Evolutionary conservation across 1,139 yeast species (phyloP).

Genomic region (Magnusiomyces fungicola): DNA sequence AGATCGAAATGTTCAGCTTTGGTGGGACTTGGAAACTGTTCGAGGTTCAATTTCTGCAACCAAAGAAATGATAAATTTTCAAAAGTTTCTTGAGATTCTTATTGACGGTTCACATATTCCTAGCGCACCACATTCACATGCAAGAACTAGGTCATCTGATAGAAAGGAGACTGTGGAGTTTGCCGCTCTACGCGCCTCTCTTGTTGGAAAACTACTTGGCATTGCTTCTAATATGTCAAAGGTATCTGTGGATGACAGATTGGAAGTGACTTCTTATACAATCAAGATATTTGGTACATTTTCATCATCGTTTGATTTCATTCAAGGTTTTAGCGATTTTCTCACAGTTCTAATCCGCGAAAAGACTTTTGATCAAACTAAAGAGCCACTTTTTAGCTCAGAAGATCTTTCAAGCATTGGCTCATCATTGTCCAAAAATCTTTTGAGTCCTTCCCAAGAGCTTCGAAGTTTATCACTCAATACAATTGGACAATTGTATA

Average conservation of each 20-base stretch:
- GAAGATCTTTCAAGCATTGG: slow-evolving; percentile 1
- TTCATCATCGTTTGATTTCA: slow-evolving; percentile 13
- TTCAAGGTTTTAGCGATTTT: slow-evolving; percentile 15
- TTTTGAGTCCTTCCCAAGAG: slow-evolving; percentile 41
- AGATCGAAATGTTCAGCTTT: slow-evolving; percentile 5
- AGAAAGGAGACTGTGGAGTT: not conserved
- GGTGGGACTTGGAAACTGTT: slow-evolving; percentile 19
- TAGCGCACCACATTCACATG: not conserved
- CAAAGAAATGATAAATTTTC: slow-evolving; percentile 9
- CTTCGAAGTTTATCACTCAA: slow-evolving; percentile 44
- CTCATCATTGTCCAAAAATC: slow-evolving; percentile 30
- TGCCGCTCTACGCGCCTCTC: slow-evolving; percentile 12
- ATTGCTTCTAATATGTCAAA: slow-evolving; percentile 13
- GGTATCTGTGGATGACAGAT: slow-evolving; percentile 2
- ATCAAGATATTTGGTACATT: slow-evolving; percentile 7
- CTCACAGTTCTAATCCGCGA: slow-evolving; percentile 11
- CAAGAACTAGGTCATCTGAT: not conserved
- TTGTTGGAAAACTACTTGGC: slow-evolving; percentile 17
- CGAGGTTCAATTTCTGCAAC: slow-evolving; percentile 11
- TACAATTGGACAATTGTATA: slow-evolving; percentile 34
- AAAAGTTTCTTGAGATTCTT: slow-evolving; percentile 13
- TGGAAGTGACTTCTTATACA: slow-evolving; percentile 11
- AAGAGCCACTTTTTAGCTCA: slow-evolving; percentile 1
- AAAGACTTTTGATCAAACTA: slow-evolving; percentile 1
- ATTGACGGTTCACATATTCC: slow-evolving; percentile 3